These are phyloP conservation scores for Claviceps cyperi DNA, from an alignment of 2,329 filamentous ascomycete genomes.

Conservation along the genomic window DNA sequence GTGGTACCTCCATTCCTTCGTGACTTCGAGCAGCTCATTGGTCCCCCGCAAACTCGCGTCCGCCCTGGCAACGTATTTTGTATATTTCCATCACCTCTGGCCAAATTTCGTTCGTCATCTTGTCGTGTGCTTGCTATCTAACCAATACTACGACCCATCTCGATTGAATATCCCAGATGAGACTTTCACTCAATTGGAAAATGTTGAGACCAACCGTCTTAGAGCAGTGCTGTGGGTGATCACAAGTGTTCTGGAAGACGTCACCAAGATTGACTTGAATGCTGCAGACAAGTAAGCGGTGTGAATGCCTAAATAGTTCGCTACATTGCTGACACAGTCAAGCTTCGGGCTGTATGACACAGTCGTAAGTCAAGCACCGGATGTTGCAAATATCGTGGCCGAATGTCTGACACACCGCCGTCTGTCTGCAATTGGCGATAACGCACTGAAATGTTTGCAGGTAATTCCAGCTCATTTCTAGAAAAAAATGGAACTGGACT, in stretches of 20 bases:
- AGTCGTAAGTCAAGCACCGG: conserved; percentile 25
- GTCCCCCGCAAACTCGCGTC: conserved; percentile 63
- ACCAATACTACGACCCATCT: conserved; percentile 11
- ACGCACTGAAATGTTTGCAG: conserved; percentile 47
- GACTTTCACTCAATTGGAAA: conserved; percentile 30
- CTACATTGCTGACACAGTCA: conserved; percentile 6
- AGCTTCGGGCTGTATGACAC: conserved; percentile 25
- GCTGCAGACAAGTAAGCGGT: conserved; percentile 38
- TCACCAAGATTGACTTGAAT: conserved; percentile 46
- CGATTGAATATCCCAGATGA: conserved; percentile 20
- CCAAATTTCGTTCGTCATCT: conserved; percentile 49
- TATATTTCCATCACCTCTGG: conserved; percentile 57
- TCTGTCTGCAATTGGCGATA: conserved; percentile 28
- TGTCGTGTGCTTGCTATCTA: conserved; percentile 33
- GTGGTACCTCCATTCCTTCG: conserved; percentile 45
- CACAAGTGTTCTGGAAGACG: conserved; percentile 22
- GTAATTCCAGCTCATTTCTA: conserved; percentile 19
- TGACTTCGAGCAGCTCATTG: conserved; percentile 38
- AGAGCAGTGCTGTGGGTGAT: conserved; percentile 50
- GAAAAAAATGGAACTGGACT: not conserved
- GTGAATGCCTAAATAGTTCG: not conserved
- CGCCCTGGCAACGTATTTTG: conserved; percentile 61
- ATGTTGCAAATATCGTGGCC: conserved; percentile 26
- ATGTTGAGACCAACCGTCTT: conserved; percentile 31
- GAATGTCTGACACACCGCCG: conserved; percentile 16